Base-by-base conservation (phyloP, 805 yeast genomes). In the Nakazawaea ernobii region DNA sequence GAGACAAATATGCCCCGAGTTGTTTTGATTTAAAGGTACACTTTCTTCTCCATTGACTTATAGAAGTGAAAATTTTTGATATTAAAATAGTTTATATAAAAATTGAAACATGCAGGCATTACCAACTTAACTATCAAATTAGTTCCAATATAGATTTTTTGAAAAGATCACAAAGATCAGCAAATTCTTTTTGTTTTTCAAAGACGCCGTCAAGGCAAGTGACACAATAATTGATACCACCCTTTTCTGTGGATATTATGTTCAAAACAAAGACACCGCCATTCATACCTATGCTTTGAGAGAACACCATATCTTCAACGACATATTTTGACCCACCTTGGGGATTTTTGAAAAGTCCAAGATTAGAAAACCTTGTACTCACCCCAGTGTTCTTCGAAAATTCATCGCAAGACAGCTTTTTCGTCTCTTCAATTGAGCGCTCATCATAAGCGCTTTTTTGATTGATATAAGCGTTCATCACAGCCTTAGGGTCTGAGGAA, bases 1-100 rank as follows among this genome's bases (percentile, higher is more conserved):
- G 32, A 74, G 69, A 44, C 54, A 59, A n/a, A 77, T 69, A 2
- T 65, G 72, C 37, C 75, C 82, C 1, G 83, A 82, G 56, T 54
- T 80, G 35, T 79, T 80, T 55, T 54, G 51, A 42, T 13, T 26
- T 7, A 2, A 17, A 17, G 28, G 24, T 17, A 15, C 5, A 20
- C 5, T 20, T n/a, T n/a, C 24, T 20, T 5, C 24, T 20, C 24
- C 7, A 9, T 36, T 9, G 15, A 6, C 24, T 13, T 15, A 36
- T 17, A 13, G 17, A 17, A 36, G 17, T 36, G 28, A 15, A 36
- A 20, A 9, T 13, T 15, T 17, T 36, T 13, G 39, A 15, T 10
- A 26, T 36, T 32, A 29, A 35, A 27, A 10, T 27, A n/a, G 8
- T 8, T 13, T 8, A 1, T 20, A 11, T 8, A 26, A 20, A n/a